Evolutionary conservation across 805 yeast species (phyloP), one percentile per base, ranked within the genome.

Genomic region (Metschnikowia drakensbergensis): DNA sequence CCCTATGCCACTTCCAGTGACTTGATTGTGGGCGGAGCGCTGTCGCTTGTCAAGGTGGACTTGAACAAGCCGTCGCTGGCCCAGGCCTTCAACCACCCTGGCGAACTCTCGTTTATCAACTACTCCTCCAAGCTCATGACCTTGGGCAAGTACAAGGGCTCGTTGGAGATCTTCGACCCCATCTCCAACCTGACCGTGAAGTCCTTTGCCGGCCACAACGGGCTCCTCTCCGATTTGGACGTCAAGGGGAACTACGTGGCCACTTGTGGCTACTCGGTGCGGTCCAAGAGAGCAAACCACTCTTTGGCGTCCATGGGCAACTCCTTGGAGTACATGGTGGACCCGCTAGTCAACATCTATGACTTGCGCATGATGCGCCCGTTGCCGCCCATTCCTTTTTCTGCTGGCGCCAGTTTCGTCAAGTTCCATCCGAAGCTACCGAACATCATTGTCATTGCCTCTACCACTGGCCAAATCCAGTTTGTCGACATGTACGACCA

Each of bases 371-470:
- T 82, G 49, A 72, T 87, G 80, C 77, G 80, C 45, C 77, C 90
- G 1, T 66, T 84, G 47, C 73, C 95, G 0, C 97, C 97, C 3
- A 74, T 92, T 6, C 81, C 97, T 3, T 89, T 90, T 59, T 90
- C 94, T 0, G 84, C 90, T 0, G 97, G 97, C 9, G 97, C 98
- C 0, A 76, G 86, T 7, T 86, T 79, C 61, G 94, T 86, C 1
- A 76, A 86, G 42, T 74, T 92, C 52, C 97, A 92, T 67, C 97
- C 98, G 5, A 85, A 86, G 51, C 62, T 90, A 43, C 86, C 96
- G 5, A 86, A 87, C 34, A 82, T 86, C 32, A 80, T 89, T 39
- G 64, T 89, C 4, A 82, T 88, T 6, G 85, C 88, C 0, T 86
- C 97, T 0, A 75, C 75, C 22, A 66, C 79, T 23, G 98, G 98